phyloP scores from a whole-genome alignment of 352 stramenopile genomes.

The Globisporangium spinosum region DNA sequence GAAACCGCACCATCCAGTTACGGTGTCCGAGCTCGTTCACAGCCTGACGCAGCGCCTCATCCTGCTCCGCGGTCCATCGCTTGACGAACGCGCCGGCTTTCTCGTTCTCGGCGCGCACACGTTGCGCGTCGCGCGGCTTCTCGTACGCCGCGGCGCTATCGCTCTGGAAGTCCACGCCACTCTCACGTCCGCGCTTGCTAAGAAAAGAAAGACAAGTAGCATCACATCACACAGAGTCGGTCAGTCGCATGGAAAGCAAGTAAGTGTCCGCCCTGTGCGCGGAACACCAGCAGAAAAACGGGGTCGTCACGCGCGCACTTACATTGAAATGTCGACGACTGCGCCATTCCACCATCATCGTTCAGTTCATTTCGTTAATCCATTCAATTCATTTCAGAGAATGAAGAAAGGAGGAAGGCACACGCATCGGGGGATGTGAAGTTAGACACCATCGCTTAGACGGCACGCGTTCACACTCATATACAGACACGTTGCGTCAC shows the following conservation, averaged over 20 bases:
- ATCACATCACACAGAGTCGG: too few species aligned
- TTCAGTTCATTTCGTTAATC: background rate
- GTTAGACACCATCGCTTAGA: too few species aligned
- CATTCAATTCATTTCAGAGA: background rate
- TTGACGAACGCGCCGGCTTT: slow-evolving; percentile 41
- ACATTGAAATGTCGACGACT: slow-evolving; percentile 19
- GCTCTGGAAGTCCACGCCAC: slow-evolving; percentile 6
- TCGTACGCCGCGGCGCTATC: slow-evolving; percentile 23
- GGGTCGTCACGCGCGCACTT: background rate
- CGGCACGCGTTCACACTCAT: too few species aligned
- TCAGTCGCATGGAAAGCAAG: too few species aligned
- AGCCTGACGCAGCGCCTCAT: slow-evolving; percentile 74
- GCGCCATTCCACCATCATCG: background rate
- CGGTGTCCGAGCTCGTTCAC: slow-evolving; percentile 74
- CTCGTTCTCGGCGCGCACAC: slow-evolving; percentile 42
- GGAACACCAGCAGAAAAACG: background rate
- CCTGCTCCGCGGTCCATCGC: slow-evolving; percentile 83
- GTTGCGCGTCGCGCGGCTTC: slow-evolving; percentile 46
- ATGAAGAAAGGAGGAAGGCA: background rate
- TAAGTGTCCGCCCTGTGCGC: too few species aligned
- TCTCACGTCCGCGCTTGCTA: slow-evolving; percentile 33
- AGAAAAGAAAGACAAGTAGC: background rate
- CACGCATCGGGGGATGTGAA: too few species aligned
- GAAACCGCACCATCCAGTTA: slow-evolving; percentile 81
- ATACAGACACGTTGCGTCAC: background rate